phyloP scores from a whole-genome alignment of 2,329 filamentous ascomycete species.

The Dothistroma pini region DNA sequence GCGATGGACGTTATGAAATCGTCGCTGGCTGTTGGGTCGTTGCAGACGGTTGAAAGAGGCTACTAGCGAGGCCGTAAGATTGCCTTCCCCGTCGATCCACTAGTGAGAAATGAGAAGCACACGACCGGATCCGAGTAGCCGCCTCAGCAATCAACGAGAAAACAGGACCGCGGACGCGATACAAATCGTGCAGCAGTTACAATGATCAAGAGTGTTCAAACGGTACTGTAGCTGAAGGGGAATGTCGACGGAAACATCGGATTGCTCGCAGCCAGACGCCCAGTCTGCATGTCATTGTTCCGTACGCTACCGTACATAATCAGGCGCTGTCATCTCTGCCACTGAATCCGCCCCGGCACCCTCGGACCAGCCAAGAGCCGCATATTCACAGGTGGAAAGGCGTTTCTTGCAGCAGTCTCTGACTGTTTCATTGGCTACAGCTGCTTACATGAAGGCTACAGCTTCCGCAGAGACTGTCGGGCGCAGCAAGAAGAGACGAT shows the following conservation, averaged over 20 bases:
- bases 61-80: background rate
- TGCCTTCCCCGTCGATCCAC: background rate
- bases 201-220: background rate
- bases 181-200: background rate
- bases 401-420: background rate
- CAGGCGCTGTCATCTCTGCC: background rate
- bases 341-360: background rate
- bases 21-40: background rate
- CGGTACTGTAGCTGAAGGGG: background rate
- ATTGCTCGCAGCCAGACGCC: background rate
- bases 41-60: background rate
- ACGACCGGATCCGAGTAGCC: background rate
- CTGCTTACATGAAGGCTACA: background rate
- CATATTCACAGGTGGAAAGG: background rate
- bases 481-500: background rate
- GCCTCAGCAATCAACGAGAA: background rate
- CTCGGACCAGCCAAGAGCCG: slow-evolving; percentile 1
- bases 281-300: slow-evolving; percentile 1
- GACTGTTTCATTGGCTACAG: background rate
- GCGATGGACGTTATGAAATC: background rate
- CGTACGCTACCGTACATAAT: background rate
- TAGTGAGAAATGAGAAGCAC: background rate
- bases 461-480: background rate
- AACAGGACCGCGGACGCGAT: background rate
- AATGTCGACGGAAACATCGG: background rate